A percentile compares a stretch with the other conserved stretches of the same genome.
Conservation (phyloP, 2,329 filamentous ascomycete species). For the Escovopsis sp. region DNA sequence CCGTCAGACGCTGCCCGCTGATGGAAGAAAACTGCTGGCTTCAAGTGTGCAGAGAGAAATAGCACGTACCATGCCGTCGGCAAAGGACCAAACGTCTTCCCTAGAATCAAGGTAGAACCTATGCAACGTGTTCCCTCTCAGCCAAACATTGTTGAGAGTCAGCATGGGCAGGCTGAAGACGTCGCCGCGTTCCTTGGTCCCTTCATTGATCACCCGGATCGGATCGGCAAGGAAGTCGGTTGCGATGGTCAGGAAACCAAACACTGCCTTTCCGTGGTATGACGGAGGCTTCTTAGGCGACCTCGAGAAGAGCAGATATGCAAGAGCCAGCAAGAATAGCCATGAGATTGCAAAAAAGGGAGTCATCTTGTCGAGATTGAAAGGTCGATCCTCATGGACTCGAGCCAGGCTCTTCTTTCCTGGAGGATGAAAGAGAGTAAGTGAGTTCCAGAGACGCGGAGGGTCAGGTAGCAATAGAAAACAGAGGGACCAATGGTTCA, state of each 20-base stretch:
- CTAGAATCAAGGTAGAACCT: constrained; percentile 5
- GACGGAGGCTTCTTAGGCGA: constrained; percentile 5
- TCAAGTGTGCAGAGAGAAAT: not conserved
- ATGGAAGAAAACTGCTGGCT: not conserved
- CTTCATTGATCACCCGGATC: constrained; percentile 3
- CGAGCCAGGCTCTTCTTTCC: too few species aligned
- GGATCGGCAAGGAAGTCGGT: constrained; percentile 1
- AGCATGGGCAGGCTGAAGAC: constrained; percentile 6
- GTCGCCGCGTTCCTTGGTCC: constrained; percentile 3
- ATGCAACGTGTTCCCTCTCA: constrained; percentile 5
- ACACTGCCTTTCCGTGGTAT: constrained; percentile 8
- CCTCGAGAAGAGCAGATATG: too few species aligned
- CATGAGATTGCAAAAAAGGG: too few species aligned
- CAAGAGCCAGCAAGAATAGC: too few species aligned
- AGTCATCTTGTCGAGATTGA: too few species aligned
- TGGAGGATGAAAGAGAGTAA: too few species aligned
- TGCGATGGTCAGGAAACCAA: constrained; percentile 6
- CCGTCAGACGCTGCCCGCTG: not conserved
- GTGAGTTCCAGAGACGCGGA: too few species aligned
- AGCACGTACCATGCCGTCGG: constrained; percentile 6
- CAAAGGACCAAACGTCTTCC: constrained; percentile 7
- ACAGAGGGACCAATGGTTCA: too few species aligned
- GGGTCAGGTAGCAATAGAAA: too few species aligned
- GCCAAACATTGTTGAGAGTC: constrained; percentile 5
- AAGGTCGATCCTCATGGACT: too few species aligned